Evolutionary conservation across 2,329 filamentous ascomycete genomes (phyloP).

Genomic region (Colletotrichum sp.): DNA sequence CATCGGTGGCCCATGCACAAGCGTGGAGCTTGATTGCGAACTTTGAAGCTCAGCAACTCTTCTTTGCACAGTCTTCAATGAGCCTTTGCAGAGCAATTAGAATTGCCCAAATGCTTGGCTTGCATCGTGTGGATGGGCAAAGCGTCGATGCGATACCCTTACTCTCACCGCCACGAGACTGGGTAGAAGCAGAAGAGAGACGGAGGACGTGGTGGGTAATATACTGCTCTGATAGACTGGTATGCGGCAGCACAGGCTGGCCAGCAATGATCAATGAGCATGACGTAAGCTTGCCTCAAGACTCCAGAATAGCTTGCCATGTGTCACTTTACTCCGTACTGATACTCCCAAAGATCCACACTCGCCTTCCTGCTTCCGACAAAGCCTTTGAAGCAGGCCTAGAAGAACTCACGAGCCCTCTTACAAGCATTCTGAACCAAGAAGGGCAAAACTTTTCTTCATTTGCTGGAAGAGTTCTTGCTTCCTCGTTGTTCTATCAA

Average conservation of each 20-base stretch:
- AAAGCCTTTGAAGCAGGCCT: constrained; percentile 63
- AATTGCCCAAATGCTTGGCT: constrained; percentile 69
- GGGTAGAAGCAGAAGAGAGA: constrained; percentile 71
- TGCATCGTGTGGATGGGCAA: constrained; percentile 66
- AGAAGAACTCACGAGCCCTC: constrained; percentile 53
- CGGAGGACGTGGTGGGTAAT: constrained; percentile 72
- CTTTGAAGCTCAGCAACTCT: constrained; percentile 73
- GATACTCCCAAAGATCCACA: constrained; percentile 47
- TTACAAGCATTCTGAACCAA: constrained; percentile 54
- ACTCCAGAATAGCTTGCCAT: too few relatives aligned
- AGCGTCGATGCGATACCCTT: constrained; percentile 69
- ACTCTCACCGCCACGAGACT: constrained; percentile 67
- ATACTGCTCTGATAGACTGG: constrained; percentile 69
- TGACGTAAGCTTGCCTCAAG: constrained; percentile 41
- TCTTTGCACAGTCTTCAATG: constrained; percentile 71
- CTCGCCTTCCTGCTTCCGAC: constrained; percentile 66
- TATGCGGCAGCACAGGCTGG: constrained; percentile 73
- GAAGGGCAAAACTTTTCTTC: constrained; percentile 55
- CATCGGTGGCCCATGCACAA: constrained; percentile 66
- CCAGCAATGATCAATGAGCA: constrained; percentile 70
- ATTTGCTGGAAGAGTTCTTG: constrained; percentile 63
- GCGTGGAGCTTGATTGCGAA: constrained; percentile 63
- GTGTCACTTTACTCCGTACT: fast-evolving
- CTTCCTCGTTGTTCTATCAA: constrained; percentile 60
- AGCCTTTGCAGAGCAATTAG: constrained; percentile 66